phyloP scores from a whole-genome alignment of 2,329 filamentous ascomycete genomes.

The Cercospora beticola region DNA sequence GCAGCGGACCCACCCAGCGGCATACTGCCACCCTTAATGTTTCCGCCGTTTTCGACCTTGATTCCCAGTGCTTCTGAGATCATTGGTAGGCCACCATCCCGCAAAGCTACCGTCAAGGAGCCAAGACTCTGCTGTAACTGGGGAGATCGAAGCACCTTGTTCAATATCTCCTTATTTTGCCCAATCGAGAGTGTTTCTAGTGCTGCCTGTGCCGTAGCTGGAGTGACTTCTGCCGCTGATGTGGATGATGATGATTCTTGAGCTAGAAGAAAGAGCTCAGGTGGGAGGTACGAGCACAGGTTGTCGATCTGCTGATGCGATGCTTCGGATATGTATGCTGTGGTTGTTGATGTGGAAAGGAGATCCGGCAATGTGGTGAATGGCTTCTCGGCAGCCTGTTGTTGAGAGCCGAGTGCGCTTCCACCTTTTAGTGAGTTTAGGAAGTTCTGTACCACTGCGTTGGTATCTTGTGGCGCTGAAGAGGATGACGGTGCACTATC shows the following conservation, averaged over 20 bases:
- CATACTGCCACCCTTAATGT: slow-evolving; percentile 73
- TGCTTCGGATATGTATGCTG: slow-evolving; percentile 71
- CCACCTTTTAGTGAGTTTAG: slow-evolving; percentile 73
- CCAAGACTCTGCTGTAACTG: slow-evolving; percentile 86
- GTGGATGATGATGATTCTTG: slow-evolving; percentile 60
- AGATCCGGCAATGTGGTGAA: slow-evolving; percentile 87
- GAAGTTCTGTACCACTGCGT: slow-evolving; percentile 81
- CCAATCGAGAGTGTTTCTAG: slow-evolving; percentile 69
- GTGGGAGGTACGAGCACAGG: slow-evolving; percentile 75
- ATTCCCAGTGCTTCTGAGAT: slow-evolving; percentile 84
- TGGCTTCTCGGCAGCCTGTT: slow-evolving; percentile 58
- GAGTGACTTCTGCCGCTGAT: slow-evolving; percentile 59
- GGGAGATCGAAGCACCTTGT: slow-evolving; percentile 80
- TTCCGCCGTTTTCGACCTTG: slow-evolving; percentile 79
- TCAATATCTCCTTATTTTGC: slow-evolving; percentile 78
- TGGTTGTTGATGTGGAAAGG: slow-evolving; percentile 72
- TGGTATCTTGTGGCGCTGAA: slow-evolving; percentile 63
- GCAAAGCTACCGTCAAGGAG: slow-evolving; percentile 80
- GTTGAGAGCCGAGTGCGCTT: slow-evolving; percentile 40
- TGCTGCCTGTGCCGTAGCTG: slow-evolving; percentile 67
- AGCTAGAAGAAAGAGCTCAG: slow-evolving; percentile 72
- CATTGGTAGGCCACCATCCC: slow-evolving; percentile 86
- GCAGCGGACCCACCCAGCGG: slow-evolving; percentile 85
- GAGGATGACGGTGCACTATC: slow-evolving; percentile 26
- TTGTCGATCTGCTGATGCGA: slow-evolving; percentile 66